Conservation (phyloP, 1,284 basidiomycete species). For the Pisolithus thermaeus region DNA sequence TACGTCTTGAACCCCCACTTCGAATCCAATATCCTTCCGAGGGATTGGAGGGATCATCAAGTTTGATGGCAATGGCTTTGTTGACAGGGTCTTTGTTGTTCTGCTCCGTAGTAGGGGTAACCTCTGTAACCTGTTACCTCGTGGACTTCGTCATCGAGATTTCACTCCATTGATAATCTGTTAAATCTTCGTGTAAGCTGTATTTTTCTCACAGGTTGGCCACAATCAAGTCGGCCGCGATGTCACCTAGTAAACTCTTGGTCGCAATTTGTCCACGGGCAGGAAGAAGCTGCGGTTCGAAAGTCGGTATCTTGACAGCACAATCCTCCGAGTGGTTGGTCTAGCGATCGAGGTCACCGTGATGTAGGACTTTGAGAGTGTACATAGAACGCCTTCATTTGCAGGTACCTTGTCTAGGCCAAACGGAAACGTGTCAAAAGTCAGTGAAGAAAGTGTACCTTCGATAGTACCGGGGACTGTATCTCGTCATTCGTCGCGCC, state of each 20-base stretch:
- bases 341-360: constrained; percentile 86
- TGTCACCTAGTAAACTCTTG: constrained; percentile 88
- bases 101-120: constrained; percentile 17
- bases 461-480: constrained; percentile 88
- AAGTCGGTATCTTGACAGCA: constrained; percentile 82
- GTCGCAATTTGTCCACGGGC: constrained; percentile 92
- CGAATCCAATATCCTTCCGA: too few species aligned
- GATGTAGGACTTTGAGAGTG: constrained; percentile 74
- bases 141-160: constrained; percentile 50
- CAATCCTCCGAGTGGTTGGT: constrained; percentile 87
- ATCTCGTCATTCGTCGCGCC: too few species aligned
- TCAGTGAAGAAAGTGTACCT: constrained; percentile 42
- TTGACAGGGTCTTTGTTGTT: constrained; percentile 43
- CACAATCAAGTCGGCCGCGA: constrained; percentile 76
- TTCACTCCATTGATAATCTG: constrained; percentile 64
- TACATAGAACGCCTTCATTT: constrained; percentile 77
- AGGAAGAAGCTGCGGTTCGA: constrained; percentile 88
- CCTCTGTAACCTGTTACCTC: constrained; percentile 22
- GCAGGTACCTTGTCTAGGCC: not conserved
- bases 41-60: too few species aligned
- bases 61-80: too few species aligned
- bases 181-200: constrained; percentile 77
- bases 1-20: too few species aligned
- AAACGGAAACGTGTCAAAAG: too few species aligned
- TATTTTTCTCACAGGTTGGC: constrained; percentile 84